These are phyloP conservation scores for Coemansia sp. DNA, from an alignment of 192 early-diverging fungal species.

Conservation along the genomic window DNA sequence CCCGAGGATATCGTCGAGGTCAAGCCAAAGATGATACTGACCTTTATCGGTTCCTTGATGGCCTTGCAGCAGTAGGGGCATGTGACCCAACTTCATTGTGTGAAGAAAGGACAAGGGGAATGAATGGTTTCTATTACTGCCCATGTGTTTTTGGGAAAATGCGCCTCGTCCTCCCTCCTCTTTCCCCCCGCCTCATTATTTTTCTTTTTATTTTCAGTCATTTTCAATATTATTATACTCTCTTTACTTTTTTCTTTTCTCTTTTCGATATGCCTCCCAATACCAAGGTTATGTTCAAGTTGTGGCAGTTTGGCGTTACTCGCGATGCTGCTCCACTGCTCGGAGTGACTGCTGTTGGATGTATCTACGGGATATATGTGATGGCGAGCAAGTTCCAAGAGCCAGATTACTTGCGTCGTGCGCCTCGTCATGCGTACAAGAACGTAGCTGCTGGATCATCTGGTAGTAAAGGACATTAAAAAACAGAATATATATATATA, in stretches of 20 bases:
- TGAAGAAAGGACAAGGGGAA: not conserved
- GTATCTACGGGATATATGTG: slow-evolving; percentile 50
- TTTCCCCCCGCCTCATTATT: not conserved
- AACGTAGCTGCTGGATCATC: not conserved
- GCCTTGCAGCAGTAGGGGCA: slow-evolving; percentile 61
- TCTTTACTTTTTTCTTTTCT: not conserved
- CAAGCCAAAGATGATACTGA: slow-evolving; percentile 95
- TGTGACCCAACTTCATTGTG: slow-evolving; percentile 8
- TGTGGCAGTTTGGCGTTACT: slow-evolving; percentile 42
- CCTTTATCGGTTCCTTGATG: slow-evolving; percentile 95
- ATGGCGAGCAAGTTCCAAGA: slow-evolving; percentile 55
- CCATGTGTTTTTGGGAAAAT: not conserved
- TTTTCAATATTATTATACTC: slow-evolving; percentile 7
- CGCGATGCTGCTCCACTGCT: slow-evolving; percentile 47
- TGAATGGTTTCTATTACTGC: not conserved
- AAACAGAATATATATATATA: not conserved
- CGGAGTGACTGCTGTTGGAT: slow-evolving; percentile 46
- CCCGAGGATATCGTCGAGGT: slow-evolving; percentile 99
- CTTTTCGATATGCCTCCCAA: not conserved
- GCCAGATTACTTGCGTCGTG: slow-evolving; percentile 49
- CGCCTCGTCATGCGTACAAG: slow-evolving; percentile 47
- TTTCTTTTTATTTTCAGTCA: not conserved
- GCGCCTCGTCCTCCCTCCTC: not conserved
- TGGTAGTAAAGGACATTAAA: not conserved
- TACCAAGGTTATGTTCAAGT: slow-evolving; percentile 40